Evolutionary conservation across 78 protist species (phyloP), one percentile per base, ranked within the genome.

Genomic region (Tieghemostelium lacteum): DNA sequence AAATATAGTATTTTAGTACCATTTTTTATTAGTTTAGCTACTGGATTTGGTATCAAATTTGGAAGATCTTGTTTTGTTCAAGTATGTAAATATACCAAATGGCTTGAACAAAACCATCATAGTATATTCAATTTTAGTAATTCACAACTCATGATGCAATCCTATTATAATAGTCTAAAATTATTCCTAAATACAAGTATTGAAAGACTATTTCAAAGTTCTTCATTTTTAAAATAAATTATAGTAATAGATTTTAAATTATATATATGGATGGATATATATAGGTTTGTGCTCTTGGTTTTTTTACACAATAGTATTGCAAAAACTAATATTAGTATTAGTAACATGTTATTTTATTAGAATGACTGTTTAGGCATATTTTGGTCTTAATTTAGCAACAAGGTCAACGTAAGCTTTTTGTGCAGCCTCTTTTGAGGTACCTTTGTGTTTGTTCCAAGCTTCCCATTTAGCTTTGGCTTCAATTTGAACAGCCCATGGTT

Each of bases 401-500:
- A 49, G 61, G 29, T 42, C 91, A 29, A 91, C 61, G 57, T 91
- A 91, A 29, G 76, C 2, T 0, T 29, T 33, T 58, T 7, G 60
- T 34, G 91, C 88, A 26, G 19, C 74, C 1, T 91, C 94, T 42
- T 66, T 40, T 24, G 91, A 31, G 22, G 24, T 37, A 26, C 89
- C 94, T 78, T 91, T 83, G 14, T 31, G 17, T n/a, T 33, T 12
- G 6, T 31, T 2, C 6, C 50, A 26, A 1, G 19, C 58, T 6
- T 34, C 33, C 29, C 36, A 31, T 70, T 91, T 91, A 54, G 94
- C 85, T 24, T 58, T 34, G 22, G 94, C 94, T 62, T 74, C 94
- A 26, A 91, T 1, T 63, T 91, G 87, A 49, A 78, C 80, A 57
- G 85, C 87, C 83, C 77, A 72, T 52, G 94, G 94, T 62, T 72